phyloP scores from a whole-genome alignment of 2,329 filamentous ascomycete genomes.

The Venturia effusa region DNA sequence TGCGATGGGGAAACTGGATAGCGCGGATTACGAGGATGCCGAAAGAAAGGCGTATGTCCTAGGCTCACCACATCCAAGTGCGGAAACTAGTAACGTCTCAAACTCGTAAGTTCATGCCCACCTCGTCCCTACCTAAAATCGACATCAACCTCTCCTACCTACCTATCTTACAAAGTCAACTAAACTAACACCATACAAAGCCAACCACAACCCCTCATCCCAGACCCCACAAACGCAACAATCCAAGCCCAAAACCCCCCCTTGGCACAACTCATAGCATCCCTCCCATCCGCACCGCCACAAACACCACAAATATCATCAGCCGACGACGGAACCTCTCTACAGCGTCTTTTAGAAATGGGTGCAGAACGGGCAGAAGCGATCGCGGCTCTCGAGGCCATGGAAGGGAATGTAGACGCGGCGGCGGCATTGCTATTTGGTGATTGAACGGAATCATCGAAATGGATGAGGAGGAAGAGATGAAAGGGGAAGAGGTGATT shows the following conservation, averaged over 20 bases:
- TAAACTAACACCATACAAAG: not conserved
- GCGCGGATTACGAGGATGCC: conserved; percentile 19
- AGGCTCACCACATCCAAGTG: not conserved
- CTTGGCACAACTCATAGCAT: not conserved
- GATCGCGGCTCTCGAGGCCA: conserved; percentile 36
- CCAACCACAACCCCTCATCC: not conserved
- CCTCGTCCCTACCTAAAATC: too few relatives aligned
- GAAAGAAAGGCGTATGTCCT: conserved; percentile 29
- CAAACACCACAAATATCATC: conserved; percentile 39
- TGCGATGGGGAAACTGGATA: conserved; percentile 15
- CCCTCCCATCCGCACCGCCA: not conserved
- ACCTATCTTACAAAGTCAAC: not conserved
- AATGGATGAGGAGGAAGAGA: too few relatives aligned
- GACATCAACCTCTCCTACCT: too few relatives aligned
- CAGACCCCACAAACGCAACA: not conserved
- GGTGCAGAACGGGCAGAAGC: conserved; percentile 36
- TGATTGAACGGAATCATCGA: not conserved
- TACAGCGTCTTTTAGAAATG: conserved; percentile 33
- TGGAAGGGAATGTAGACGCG: conserved; percentile 38
- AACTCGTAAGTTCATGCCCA: not conserved
- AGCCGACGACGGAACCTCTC: conserved; percentile 25
- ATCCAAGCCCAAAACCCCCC: not conserved
- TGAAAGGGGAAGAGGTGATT: too few relatives aligned
- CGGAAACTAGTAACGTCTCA: not conserved
- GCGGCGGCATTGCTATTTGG: conserved; percentile 24